phyloP scores from a whole-genome alignment of 371 early-diverging fungal species.

The Mucor piriformis region DNA sequence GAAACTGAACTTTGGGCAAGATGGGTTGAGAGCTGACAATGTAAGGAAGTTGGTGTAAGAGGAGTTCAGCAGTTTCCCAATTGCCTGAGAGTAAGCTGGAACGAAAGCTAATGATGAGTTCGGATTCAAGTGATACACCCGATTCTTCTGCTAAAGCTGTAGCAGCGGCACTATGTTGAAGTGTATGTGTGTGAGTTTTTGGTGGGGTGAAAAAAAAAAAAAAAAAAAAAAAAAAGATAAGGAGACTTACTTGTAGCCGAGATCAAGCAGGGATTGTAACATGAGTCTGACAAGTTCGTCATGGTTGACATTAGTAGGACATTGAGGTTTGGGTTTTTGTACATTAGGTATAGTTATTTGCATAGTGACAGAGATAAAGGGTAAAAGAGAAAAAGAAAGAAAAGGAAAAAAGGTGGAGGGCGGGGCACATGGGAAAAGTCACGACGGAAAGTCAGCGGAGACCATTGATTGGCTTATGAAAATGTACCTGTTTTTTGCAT shows the following conservation, averaged over 20 bases:
- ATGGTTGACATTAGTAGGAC: slow-evolving; percentile 33
- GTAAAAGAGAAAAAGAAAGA: not conserved
- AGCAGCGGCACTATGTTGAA: slow-evolving; percentile 59
- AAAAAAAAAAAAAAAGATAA: not conserved
- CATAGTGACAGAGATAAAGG: slow-evolving; percentile 3
- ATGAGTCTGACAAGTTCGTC: slow-evolving; percentile 87
- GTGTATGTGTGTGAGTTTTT: not conserved
- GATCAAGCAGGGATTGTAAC: slow-evolving; percentile 79
- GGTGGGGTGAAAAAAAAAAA: not conserved
- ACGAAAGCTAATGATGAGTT: slow-evolving; percentile 62
- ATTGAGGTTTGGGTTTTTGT: not conserved
- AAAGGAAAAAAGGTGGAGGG: not conserved
- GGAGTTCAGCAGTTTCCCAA: slow-evolving; percentile 69
- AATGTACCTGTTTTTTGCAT: too few species aligned
- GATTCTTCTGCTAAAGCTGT: slow-evolving; percentile 71
- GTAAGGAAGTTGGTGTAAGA: slow-evolving; percentile 51
- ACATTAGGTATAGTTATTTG: slow-evolving; percentile 19
- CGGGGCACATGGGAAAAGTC: too few species aligned
- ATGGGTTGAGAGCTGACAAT: slow-evolving; percentile 4
- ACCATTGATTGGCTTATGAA: too few species aligned
- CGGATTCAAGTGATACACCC: slow-evolving; percentile 69
- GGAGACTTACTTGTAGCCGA: slow-evolving; percentile 74
- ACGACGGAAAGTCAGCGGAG: too few species aligned
- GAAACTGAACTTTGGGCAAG: slow-evolving; percentile 52
- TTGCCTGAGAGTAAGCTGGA: slow-evolving; percentile 69